A percentile compares a stretch with the other conserved stretches of the same genome.
Conservation (phyloP, 805 yeast genomes). For the Sporopachydermia lactativora region DNA sequence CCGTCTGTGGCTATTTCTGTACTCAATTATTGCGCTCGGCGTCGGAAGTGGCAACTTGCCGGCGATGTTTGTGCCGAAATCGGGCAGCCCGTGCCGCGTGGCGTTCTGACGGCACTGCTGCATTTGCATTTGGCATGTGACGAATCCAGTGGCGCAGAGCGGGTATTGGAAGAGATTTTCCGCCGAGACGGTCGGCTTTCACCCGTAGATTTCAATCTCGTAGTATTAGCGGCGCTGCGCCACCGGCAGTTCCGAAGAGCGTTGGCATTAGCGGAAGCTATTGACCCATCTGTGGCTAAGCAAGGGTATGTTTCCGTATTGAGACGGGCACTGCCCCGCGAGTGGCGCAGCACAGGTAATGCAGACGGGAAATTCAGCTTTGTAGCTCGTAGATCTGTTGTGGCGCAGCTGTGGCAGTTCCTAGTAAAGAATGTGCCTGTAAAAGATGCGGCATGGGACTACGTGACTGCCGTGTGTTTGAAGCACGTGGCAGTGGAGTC, state of each 20-base stretch:
- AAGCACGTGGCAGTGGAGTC: neutral
- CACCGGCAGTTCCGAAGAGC: constrained; percentile 1
- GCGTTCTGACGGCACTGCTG: constrained; percentile 8
- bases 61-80: constrained; percentile 6
- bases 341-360: neutral
- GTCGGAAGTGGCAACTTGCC: constrained; percentile 8
- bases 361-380: neutral
- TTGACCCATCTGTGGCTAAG: neutral
- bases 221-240: neutral
- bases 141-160: constrained; percentile 11
- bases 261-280: neutral
- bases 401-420: neutral
- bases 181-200: constrained; percentile 1
- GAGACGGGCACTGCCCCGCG: neutral
- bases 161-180: constrained; percentile 10
- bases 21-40: constrained; percentile 10
- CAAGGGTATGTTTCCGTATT: neutral
- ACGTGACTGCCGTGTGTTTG: neutral
- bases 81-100: constrained; percentile 8
- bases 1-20: constrained; percentile 13
- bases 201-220: neutral
- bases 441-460: neutral
- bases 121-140: constrained; percentile 9
- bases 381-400: neutral
- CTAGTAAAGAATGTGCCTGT: neutral